Base-by-base conservation (phyloP, 169 alveolate species). In the Babesia bigemina region DNA sequence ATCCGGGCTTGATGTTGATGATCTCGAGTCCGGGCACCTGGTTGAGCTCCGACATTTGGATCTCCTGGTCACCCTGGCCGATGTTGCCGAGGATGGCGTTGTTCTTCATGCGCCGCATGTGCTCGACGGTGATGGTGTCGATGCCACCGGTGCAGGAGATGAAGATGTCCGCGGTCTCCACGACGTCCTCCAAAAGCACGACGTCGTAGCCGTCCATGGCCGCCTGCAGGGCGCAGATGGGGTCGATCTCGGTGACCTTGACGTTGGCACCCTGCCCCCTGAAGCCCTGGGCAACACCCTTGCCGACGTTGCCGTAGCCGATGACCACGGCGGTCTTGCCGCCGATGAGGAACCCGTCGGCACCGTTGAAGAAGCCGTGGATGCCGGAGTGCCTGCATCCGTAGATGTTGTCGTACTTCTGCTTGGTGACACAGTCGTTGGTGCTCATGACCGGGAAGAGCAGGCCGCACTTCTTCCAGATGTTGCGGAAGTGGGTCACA, bases 281-380 rank as follows among this genome's bases (percentile, higher is more conserved):
- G 96, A 98, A 91, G 70, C 99, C 98, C 44, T 93, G 95, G 53
- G 99, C 99, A 70, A 97, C 96, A 49, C 99, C 99, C 89, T 97
- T 98, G 26, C 99, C 99, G 57, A 97, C 99, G 86, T 98, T 98
- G 45, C 99, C 99, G 84, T 85, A 98, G 61, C 99, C 99, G 73
- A 97, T 92, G 56, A 98, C 95, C 21, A 97, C 97, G 22, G 93
- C 98, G 39, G 91, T 92, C 94, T 97, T 97, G 62, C 99, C 99
- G 7, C 99, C 98, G 29, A 97, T 88, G 98, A 98, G 96, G 61
- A 96, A 98, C 10, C 86, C 75, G 79, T 97, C 99, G 45, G 99
- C 97, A 44, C 99, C 99, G 73, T 98, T 95, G 97, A 96, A 95
- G 83, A 98, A 90, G 8, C 99, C 99, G 81, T 98, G 99, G 49